These are phyloP conservation scores for Sarocladium strictum DNA, from an alignment of 2,329 filamentous ascomycete species.

Conservation along the genomic window DNA sequence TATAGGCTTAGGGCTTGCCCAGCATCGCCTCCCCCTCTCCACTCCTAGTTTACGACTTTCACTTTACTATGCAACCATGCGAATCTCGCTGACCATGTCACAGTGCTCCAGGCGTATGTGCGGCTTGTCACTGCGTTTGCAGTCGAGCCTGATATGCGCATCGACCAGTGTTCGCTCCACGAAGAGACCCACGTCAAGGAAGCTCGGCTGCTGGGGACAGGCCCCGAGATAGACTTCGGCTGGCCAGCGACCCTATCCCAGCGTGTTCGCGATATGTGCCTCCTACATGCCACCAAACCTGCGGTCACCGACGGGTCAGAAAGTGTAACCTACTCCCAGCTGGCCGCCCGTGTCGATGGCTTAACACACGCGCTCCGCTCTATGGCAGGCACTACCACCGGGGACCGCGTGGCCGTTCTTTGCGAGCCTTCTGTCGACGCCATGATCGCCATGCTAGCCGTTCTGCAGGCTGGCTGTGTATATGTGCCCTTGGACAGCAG, in stretches of 20 bases:
- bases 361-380: background rate
- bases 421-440: slow-evolving; percentile 23
- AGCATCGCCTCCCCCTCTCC: background rate
- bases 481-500: slow-evolving; percentile 36
- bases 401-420: background rate
- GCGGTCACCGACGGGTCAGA: slow-evolving; percentile 6
- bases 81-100: background rate
- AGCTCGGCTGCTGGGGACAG: slow-evolving; percentile 11
- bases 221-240: slow-evolving; percentile 7
- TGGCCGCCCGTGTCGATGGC: background rate
- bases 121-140: slow-evolving; percentile 1
- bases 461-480: slow-evolving; percentile 29
- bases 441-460: slow-evolving; percentile 32
- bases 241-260: slow-evolving; percentile 12
- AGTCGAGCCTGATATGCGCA: background rate
- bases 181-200: background rate
- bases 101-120: background rate
- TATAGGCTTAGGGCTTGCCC: background rate
- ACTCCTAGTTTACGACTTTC: background rate
- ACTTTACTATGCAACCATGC: background rate
- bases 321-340: slow-evolving; percentile 15
- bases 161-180: background rate
- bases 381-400: background rate
- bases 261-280: slow-evolving; percentile 9
- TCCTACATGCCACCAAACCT: slow-evolving; percentile 4